Evolutionary conservation across 2,329 filamentous ascomycete genomes (phyloP).

Genomic region (Botrytis fragariae): DNA sequence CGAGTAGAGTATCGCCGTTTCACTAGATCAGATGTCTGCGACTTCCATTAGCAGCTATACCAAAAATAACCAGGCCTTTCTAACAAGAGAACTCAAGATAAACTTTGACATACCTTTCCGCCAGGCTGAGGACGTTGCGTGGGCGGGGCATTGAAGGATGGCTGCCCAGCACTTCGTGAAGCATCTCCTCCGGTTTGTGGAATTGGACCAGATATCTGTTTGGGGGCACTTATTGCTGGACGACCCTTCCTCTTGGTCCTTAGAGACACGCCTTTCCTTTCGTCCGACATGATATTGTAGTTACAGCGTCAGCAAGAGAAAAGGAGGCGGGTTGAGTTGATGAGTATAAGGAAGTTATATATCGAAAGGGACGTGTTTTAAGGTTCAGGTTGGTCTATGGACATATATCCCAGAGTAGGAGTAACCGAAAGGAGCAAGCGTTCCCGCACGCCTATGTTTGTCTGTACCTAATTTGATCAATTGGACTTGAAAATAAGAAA

Average conservation of each 20-base stretch:
- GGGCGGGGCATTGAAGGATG: constrained; percentile 39
- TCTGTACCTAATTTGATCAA: background rate
- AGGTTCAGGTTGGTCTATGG: constrained; percentile 6
- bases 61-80: background rate
- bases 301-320: background rate
- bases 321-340: background rate
- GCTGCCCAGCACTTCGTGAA: constrained; percentile 41
- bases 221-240: constrained; percentile 60
- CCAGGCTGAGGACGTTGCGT: constrained; percentile 52
- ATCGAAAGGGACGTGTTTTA: background rate
- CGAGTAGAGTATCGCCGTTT: constrained; percentile 93
- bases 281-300: constrained; percentile 53
- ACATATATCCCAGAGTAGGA: background rate
- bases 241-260: constrained; percentile 60
- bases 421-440: constrained; percentile 15
- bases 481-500: background rate
- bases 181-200: constrained; percentile 48
- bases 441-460: background rate
- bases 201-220: constrained; percentile 62
- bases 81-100: background rate
- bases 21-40: constrained; percentile 72
- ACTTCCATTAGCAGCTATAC: constrained; percentile 18
- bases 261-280: constrained; percentile 58
- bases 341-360: background rate
- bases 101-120: constrained; percentile 50